Conservation (phyloP, 2,329 filamentous ascomycete genomes). For the Exophiala sp. region DNA sequence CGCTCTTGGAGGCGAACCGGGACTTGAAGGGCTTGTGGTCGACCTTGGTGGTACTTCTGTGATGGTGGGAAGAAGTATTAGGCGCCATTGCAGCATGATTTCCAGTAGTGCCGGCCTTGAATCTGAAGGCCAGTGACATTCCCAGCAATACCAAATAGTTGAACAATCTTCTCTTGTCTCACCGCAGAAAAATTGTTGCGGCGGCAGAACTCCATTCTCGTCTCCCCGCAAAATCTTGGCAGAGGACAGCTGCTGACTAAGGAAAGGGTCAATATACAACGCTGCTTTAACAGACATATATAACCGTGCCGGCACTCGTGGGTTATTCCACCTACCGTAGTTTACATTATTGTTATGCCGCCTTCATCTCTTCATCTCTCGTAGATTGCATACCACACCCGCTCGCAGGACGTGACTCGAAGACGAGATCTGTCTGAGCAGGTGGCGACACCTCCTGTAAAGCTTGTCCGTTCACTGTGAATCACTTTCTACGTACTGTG, state of each 20-base stretch:
- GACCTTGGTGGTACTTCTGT: constrained; percentile 86
- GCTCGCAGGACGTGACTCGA: no score
- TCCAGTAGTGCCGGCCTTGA: constrained; percentile 68
- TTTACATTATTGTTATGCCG: no score
- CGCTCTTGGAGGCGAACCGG: constrained; percentile 79
- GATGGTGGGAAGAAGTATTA: constrained; percentile 64
- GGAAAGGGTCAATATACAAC: neutral
- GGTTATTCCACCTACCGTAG: no score
- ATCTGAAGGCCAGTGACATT: constrained; percentile 68
- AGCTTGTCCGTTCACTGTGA: no score
- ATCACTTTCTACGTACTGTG: no score
- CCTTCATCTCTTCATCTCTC: no score
- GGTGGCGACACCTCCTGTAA: no score
- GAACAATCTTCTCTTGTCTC: neutral
- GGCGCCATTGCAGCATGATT: constrained; percentile 65
- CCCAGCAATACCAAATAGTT: neutral
- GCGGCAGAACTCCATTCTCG: neutral
- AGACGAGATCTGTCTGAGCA: no score
- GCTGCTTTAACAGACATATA: no score
- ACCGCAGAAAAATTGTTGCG: neutral
- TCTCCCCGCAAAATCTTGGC: constrained; percentile 3
- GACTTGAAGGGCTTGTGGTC: constrained; percentile 89
- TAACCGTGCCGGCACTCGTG: no score
- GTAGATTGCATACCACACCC: no score
- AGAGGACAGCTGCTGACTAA: no score